A percentile compares a stretch with the other conserved stretches of the same genome.
Evolutionary conservation across 208 protist genomes (phyloP).

Genomic region (Entamoeba nuttalli): DNA sequence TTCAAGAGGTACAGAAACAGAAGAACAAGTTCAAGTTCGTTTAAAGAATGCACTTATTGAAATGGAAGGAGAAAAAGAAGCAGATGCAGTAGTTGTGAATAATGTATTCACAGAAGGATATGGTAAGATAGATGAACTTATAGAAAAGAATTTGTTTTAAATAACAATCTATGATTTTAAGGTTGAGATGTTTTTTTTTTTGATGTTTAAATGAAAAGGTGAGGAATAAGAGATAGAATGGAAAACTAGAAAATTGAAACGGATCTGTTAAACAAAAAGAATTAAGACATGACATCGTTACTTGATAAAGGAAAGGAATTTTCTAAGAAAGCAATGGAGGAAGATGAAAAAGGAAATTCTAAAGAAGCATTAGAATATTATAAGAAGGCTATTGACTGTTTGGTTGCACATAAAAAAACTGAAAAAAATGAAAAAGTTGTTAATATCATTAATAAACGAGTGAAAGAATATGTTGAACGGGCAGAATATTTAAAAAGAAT

Average conservation of each 20-base stretch:
- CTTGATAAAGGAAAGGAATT: neutral
- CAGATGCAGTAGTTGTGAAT: constrained; percentile 1
- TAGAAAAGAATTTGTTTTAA: constrained; percentile 12
- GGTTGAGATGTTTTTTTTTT: too few species aligned
- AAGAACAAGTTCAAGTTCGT: constrained; percentile 5
- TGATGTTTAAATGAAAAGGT: too few species aligned
- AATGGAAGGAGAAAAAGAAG: neutral
- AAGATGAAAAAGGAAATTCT: neutral
- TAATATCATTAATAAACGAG: constrained; percentile 11
- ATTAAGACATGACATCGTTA: neutral
- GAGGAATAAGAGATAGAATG: too few species aligned
- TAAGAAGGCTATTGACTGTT: constrained; percentile 72
- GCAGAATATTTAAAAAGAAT: constrained; percentile 80
- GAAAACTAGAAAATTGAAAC: too few species aligned
- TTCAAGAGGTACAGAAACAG: constrained; percentile 21
- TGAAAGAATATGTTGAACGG: constrained; percentile 76
- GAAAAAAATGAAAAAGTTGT: constrained; percentile 20
- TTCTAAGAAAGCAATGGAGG: neutral
- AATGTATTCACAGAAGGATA: constrained; percentile 4
- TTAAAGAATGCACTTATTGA: neutral
- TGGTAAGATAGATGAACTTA: neutral
- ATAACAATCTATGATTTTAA: neutral
- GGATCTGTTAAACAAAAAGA: too few species aligned
- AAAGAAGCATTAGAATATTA: constrained; percentile 62
- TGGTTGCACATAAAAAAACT: constrained; percentile 78